These are phyloP conservation scores for Sambucus nigra DNA, from an alignment of 129 eudicot genomes.

Conservation along the genomic window DNA sequence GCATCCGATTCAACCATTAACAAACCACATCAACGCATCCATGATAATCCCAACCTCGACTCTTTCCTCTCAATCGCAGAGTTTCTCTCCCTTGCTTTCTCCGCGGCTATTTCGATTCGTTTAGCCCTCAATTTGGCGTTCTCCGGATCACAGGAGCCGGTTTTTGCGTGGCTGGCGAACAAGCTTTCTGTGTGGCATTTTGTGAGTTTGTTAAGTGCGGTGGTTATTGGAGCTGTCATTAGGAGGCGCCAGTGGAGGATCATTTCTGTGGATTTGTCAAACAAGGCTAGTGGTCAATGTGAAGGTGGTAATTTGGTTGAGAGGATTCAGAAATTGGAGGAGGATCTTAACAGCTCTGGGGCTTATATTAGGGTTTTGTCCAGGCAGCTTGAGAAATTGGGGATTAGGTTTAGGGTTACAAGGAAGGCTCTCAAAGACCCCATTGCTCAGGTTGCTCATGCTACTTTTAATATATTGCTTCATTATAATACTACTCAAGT, in stretches of 20 bases:
- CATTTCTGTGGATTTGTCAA: constrained; percentile 42
- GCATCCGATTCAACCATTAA: no score
- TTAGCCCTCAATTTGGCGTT: constrained; percentile 28
- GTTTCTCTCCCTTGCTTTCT: constrained; percentile 44
- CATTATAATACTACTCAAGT: no score
- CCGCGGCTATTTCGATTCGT: constrained; percentile 36
- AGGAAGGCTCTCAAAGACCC: constrained; percentile 80
- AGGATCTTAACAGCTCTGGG: constrained; percentile 52
- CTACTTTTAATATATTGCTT: no score
- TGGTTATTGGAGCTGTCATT: constrained; percentile 57
- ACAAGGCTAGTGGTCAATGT: constrained; percentile 25
- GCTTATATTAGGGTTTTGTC: constrained; percentile 57
- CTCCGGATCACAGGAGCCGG: constrained; percentile 18
- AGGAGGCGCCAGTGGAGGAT: constrained; percentile 77
- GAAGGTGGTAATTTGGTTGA: constrained; percentile 55
- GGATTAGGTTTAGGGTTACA: constrained; percentile 72
- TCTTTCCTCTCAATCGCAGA: constrained; percentile 48
- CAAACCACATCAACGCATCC: no score
- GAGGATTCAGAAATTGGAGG: constrained; percentile 93
- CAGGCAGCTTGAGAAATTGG: constrained; percentile 92
- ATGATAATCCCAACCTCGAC: no score
- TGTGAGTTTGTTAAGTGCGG: no score
- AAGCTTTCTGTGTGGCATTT: constrained; percentile 51
- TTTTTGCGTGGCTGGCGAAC: constrained; percentile 42
- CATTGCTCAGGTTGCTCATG: constrained; percentile 87